Evolutionary conservation across 495 filamentous ascomycete genomes (phyloP), one percentile per base, ranked within the genome.

Genomic region (Lophiostoma macrostomum): DNA sequence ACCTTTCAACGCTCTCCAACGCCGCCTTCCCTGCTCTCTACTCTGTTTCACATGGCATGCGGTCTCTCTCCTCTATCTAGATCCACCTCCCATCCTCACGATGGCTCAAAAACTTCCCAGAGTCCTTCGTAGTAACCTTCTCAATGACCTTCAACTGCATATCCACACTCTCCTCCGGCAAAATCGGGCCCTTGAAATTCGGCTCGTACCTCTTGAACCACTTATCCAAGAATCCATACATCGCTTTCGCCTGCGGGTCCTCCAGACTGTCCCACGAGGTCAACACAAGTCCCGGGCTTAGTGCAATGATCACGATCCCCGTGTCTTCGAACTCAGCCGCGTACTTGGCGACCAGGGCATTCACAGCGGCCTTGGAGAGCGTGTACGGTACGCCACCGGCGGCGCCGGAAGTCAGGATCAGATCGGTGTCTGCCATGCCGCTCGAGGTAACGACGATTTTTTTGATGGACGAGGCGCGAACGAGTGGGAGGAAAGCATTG

Each of bases 401-500:
- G n/a, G 64, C 27, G 30, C 32, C 29, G 37, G 59, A 45, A 3
- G 46, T 19, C 24, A 60, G 41, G 14, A 55, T 62, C 8, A 60
- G 14, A 16, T 57, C 59, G 11, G 38, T 8, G 48, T 64, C 60
- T 5, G 56, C 63, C 49, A 64, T 50, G 11, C 63, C 60, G 19
- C 56, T 48, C n/a, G 60, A 57, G 8, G 65, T 53, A 6, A 45
- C 53, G 18, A 54, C 42, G 37, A 68, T 55, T 24, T 64, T 63
- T 60, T 68, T 68, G 12, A 30, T 10, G 3, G 39, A 27, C 2
- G 54, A 48, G 12, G 32, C 29, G 12, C 43, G 39, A n/a, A 68
- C 32, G 18, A 65, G 52, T 4, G 60, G 63, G n/a, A 68, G 23
- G 37, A 65, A 68, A 12, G 63, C 43, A 50, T 64, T 68, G 46